Evolutionary conservation across 2,329 filamentous ascomycete genomes (phyloP).

Genomic region (Talaromyces sp.): DNA sequence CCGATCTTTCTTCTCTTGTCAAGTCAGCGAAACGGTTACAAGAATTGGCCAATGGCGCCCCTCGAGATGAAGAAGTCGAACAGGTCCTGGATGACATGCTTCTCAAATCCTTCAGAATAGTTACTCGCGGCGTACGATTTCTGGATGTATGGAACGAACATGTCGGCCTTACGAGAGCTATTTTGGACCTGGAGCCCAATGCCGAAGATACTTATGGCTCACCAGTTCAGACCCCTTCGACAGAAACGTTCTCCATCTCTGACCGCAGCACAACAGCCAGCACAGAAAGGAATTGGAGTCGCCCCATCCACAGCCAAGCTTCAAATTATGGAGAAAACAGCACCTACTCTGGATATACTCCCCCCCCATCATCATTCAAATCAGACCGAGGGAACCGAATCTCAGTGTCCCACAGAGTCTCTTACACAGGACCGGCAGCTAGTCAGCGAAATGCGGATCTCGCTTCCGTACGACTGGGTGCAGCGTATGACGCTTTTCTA

Average conservation of each 20-base stretch:
- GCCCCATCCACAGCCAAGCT: slow-evolving; percentile 28
- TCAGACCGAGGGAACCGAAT: slow-evolving; percentile 45
- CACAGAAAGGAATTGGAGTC: slow-evolving; percentile 31
- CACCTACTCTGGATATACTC: background rate
- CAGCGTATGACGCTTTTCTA: slow-evolving; percentile 81
- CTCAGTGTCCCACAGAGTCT: slow-evolving; percentile 68
- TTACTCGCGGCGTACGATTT: slow-evolving; percentile 86
- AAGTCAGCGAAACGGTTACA: slow-evolving; percentile 84
- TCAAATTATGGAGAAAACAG: slow-evolving; percentile 27
- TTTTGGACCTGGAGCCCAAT: slow-evolving; percentile 36
- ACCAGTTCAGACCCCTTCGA: slow-evolving; percentile 36
- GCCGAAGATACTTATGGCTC: slow-evolving; percentile 26
- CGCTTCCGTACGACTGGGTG: slow-evolving; percentile 76
- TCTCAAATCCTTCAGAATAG: slow-evolving; percentile 86
- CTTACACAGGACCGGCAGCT: slow-evolving; percentile 65
- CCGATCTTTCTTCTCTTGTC: slow-evolving; percentile 83
- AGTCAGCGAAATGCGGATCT: slow-evolving; percentile 65
- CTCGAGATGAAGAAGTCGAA: slow-evolving; percentile 40
- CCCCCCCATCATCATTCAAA: slow-evolving; percentile 27
- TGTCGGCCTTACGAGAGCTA: slow-evolving; percentile 43
- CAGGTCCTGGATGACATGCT: slow-evolving; percentile 84
- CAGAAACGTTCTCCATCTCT: slow-evolving; percentile 34
- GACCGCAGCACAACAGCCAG: slow-evolving; percentile 23
- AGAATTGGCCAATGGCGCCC: slow-evolving; percentile 59
- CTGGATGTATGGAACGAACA: slow-evolving; percentile 74